Base-by-base conservation (phyloP, 2,329 filamentous ascomycete species). In the Rhinocladiella similis region DNA sequence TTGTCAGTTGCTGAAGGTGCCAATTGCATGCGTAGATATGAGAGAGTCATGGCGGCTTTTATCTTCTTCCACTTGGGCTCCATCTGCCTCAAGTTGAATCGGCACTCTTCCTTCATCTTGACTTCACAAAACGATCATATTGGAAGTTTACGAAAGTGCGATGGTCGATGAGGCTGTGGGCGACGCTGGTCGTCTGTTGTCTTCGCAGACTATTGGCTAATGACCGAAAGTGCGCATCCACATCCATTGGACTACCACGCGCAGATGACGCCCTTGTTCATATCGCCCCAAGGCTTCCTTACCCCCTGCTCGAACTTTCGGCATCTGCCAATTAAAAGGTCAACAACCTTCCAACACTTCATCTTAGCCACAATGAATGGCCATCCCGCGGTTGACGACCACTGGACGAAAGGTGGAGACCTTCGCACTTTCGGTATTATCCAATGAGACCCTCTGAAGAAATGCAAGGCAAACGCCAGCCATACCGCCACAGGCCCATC, bases 201-300 rank as follows among this genome's bases (percentile, higher is more conserved):
- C 29, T 7, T 33, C 29, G 29, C 29, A 9, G 14, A 5, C 38
- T 12, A 41, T 41, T 41, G 38, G 38, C 38, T 18, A 13, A 19
- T 20, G 36, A 4, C 38, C 47, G 47, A 50, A 50, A 50, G 47
- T 50, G 16, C 35, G 35, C 27, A 19, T 41, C 38, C 38, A 41
- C 29, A 33, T 33, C 29, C 29, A 33, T 33, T 33, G 29, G 29
- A 33, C 6, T 12, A 9, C 29, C 29, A 33, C 29, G 29, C 29
- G 29, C 29, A 12, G 29, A 33, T 33, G 29, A 33, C 29, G 29
- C 29, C 29, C 10, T 7, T 33, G 29, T 33, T 33, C 10, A 33
- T 10, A 3, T 2, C 29, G 7, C 4, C 10, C 29, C 29, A 33
- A 9, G 29, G 10, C 10, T 33, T 33, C 6, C 38, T 41, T 10